Conservation (phyloP, 345 rosid genomes). For the Toxicodendron radicans region DNA sequence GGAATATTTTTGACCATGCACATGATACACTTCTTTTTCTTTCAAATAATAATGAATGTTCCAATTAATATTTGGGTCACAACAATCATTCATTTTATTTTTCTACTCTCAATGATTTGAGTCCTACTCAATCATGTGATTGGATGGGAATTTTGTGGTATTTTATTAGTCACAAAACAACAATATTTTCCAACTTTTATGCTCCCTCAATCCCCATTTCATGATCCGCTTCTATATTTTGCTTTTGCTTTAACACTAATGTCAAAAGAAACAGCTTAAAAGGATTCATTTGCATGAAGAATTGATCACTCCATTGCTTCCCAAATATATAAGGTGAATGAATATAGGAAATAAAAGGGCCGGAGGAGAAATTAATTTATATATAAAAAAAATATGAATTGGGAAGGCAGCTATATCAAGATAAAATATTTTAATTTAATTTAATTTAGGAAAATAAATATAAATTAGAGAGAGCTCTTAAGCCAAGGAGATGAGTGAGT, state of each 20-base stretch:
- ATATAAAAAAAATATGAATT: neutral
- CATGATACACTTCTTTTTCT: neutral
- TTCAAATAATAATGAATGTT: constrained; percentile 13
- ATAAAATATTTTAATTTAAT: constrained; percentile 28
- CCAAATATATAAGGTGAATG: no score
- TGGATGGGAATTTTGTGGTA: no score
- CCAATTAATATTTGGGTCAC: neutral
- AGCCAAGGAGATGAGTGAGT: constrained; percentile 60
- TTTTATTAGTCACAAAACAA: no score
- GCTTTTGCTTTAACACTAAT: no score
- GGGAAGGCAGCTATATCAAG: constrained; percentile 44
- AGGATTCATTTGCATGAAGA: no score
- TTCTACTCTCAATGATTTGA: constrained; percentile 2
- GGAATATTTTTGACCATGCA: neutral
- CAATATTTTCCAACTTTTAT: no score
- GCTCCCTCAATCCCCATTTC: no score
- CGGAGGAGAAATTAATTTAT: neutral
- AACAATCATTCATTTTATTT: constrained; percentile 9
- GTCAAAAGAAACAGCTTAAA: no score
- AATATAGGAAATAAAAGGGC: no score
- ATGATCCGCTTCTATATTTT: no score
- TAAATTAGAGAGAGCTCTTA: constrained; percentile 39
- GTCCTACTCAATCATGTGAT: neutral
- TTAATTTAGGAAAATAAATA: constrained; percentile 13
- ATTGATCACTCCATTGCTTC: no score